Conservation (phyloP, 352 stramenopile species). For the Phytopythium cucurbitacearum region DNA sequence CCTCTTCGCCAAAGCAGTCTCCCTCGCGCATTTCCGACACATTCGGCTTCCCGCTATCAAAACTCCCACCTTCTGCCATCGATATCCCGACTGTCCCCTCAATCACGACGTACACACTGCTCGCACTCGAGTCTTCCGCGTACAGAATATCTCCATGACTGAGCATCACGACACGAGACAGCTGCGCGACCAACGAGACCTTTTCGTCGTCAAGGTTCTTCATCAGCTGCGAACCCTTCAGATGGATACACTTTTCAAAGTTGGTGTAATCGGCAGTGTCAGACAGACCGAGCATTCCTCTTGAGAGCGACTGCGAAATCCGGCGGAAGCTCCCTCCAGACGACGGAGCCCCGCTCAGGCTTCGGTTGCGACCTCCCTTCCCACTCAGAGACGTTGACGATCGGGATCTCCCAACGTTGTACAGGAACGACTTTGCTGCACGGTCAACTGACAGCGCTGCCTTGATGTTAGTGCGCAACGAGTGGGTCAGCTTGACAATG, state of each 20-base stretch:
- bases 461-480: constrained; percentile 60
- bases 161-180: constrained; percentile 61
- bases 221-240: constrained; percentile 83
- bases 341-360: constrained; percentile 21
- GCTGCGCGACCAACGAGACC: constrained; percentile 68
- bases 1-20: constrained; percentile 85
- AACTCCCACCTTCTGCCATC: constrained; percentile 7
- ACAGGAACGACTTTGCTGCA: constrained; percentile 70
- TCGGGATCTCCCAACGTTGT: constrained; percentile 54
- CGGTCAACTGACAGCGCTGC: constrained; percentile 61
- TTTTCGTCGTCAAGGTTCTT: constrained; percentile 82
- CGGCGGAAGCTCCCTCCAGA: constrained; percentile 20
- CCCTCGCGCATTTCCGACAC: constrained; percentile 54
- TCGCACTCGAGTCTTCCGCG: constrained; percentile 28
- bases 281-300: constrained; percentile 28
- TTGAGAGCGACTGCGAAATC: constrained; percentile 19
- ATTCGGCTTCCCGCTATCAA: constrained; percentile 1
- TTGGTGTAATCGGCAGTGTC: constrained; percentile 66
- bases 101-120: constrained; percentile 63
- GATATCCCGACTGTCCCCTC: constrained; percentile 64
- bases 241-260: constrained; percentile 83
- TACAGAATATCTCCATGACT: constrained; percentile 57
- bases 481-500: constrained; percentile 49
- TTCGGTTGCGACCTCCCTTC: constrained; percentile 32
- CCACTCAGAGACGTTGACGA: constrained; percentile 30